A percentile compares a stretch with the other conserved stretches of the same genome.
Evolutionary conservation across 192 early-diverging fungal genomes (phyloP).

Genomic region (Coemansia sp.): DNA sequence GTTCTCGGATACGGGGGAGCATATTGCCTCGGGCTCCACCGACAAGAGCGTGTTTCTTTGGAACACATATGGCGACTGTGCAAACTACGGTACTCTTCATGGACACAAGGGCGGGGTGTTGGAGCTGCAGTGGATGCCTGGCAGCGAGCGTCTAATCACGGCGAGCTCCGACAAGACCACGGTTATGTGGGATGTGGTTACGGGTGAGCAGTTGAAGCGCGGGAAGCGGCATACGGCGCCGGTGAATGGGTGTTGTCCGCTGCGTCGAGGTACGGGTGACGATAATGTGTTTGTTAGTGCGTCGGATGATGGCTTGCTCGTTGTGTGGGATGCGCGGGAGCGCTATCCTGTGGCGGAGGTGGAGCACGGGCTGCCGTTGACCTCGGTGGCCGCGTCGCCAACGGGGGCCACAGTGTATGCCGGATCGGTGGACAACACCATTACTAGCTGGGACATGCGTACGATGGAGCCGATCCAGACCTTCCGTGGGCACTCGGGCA

Average conservation of each 20-base stretch:
- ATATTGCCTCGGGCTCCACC: conserved; percentile 74
- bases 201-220: conserved; percentile 75
- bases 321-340: conserved; percentile 68
- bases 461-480: conserved; percentile 58
- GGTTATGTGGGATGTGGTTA: conserved; percentile 76
- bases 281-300: conserved; percentile 73
- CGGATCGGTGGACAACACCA: conserved; percentile 86
- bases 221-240: conserved; percentile 73
- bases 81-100: conserved; percentile 81
- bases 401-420: conserved; percentile 75
- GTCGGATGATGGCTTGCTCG: conserved; percentile 77
- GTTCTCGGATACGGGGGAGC: conserved; percentile 80
- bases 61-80: conserved; percentile 87
- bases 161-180: conserved; percentile 77
- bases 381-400: conserved; percentile 65
- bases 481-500: conserved; percentile 81
- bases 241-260: conserved; percentile 75
- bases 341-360: conserved; percentile 58
- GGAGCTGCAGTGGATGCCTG: conserved; percentile 88
- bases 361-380: conserved; percentile 63
- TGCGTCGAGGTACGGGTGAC: conserved; percentile 54
- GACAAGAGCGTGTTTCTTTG: conserved; percentile 88
- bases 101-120: conserved; percentile 81
- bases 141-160: conserved; percentile 71
- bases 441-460: conserved; percentile 87